Conservation (phyloP, 2,329 filamentous ascomycete genomes). For the Alternaria metachromatica region DNA sequence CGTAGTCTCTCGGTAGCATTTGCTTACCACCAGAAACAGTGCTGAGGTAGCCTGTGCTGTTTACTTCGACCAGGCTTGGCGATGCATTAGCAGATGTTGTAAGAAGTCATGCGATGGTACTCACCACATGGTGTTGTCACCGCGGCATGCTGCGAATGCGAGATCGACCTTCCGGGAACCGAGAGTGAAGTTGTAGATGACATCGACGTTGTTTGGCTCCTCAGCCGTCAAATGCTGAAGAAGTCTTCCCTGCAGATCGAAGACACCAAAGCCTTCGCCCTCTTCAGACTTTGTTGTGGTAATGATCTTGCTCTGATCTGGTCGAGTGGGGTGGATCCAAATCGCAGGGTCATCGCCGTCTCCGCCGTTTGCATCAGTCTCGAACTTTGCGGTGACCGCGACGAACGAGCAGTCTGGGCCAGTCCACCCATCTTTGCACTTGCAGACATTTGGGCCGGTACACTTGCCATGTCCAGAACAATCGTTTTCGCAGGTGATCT, state of each 20-base stretch:
- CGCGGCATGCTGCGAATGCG: slow-evolving; percentile 59
- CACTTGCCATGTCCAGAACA: slow-evolving; percentile 39
- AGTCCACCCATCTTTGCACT: slow-evolving; percentile 32
- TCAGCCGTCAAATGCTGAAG: slow-evolving; percentile 55
- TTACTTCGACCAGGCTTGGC: slow-evolving; percentile 58
- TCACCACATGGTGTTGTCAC: slow-evolving; percentile 61
- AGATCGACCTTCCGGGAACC: slow-evolving; percentile 57
- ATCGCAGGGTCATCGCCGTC: slow-evolving; percentile 43
- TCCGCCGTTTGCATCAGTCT: slow-evolving; percentile 43
- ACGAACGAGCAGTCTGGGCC: slow-evolving; percentile 40
- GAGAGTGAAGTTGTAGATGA: slow-evolving; percentile 58
- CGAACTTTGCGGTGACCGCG: slow-evolving; percentile 37
- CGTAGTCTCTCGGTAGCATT: slow-evolving; percentile 54
- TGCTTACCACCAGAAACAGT: slow-evolving; percentile 57
- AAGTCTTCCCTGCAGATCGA: slow-evolving; percentile 57
- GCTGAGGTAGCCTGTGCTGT: slow-evolving; percentile 53
- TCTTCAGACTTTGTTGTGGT: slow-evolving; percentile 60
- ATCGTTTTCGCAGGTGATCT: slow-evolving; percentile 27
- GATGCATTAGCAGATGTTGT: neutral
- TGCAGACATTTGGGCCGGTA: slow-evolving; percentile 34
- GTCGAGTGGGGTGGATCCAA: slow-evolving; percentile 40
- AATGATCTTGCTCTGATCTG: slow-evolving; percentile 57
- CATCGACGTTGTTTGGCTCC: slow-evolving; percentile 63
- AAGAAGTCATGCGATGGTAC: slow-evolving; percentile 13
- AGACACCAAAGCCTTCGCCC: slow-evolving; percentile 59